Evolutionary conservation across 306 rosid genomes (phyloP), one percentile per base, ranked within the genome.

Genomic region (Carpinus viminea): DNA sequence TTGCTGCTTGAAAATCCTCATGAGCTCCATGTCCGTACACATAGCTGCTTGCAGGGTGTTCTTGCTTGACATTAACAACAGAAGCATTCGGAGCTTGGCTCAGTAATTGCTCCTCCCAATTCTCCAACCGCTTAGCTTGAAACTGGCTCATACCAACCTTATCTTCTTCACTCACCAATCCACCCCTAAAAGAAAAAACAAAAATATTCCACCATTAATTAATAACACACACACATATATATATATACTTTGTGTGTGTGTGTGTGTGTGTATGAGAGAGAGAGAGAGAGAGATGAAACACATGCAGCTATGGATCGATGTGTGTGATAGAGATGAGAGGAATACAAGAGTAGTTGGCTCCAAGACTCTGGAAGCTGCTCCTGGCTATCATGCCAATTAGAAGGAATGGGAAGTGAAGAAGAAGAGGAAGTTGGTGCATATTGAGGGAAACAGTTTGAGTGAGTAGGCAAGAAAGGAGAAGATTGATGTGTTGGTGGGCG

Each of bases 341-440:
- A 24, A 75, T 89, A 96, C 99, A 90, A 74, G 84, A 93, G 96
- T 73, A 93, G 87, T 17, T 96, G 98, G 90, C 94, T 93, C 98
- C 93, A 91, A 81, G 98, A 90, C 76, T 91, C 97, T 9, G 96
- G 97, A 87, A 89, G 86, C 5, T 91, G 86, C 4, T 91, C 95
- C 74, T 89, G 93, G 80, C 70, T 80, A 18, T 85, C 93, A 80
- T 82, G 84, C 90, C 86, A 93, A 36, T 36, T 36, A 61, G 91
- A 87, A 80, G 93, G 87, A 75, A 85, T 24, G 45, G 91, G 84
- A 78, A 82, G 85, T 65, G 93, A 84, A 73, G 87, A 75, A 65
- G 70, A 46, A 68, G 87, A 54, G 61, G 91, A 76, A 43, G 86
- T 26, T 13, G 86, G 77, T 10, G 87, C 51, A 72, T 66, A 82